Base-by-base conservation (phyloP, 2,329 filamentous ascomycete species). In the Sarocladium strictum region DNA sequence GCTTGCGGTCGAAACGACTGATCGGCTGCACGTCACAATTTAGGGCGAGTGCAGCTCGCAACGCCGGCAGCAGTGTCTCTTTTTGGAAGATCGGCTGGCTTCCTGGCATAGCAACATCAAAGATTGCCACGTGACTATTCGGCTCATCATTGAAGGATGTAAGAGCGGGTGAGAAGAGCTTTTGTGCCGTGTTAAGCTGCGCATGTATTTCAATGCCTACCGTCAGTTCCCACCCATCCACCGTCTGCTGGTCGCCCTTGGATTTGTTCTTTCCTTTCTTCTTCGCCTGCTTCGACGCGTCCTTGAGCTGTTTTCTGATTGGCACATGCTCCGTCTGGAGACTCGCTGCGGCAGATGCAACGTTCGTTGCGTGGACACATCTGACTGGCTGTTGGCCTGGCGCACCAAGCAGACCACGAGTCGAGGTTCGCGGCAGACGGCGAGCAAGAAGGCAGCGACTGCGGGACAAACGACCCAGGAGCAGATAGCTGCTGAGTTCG, bases 121-220 rank as follows among this genome's bases (percentile, higher is more conserved):
- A 97, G 5, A 87, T 79, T 2, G 91, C 86, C 35, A 96, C 90
- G 70, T 92, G 88, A n/a, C 83, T 85, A 67, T 99, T 97, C 5
- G 92, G 89, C 2, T 76, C 69, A 53, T 86, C 83, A 63, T 84
- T 83, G 64, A 83, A 79, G 1, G 82, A 83, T 0, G 84, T 85
- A 12, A 75, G 69, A 11, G 86, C 86, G 35, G 80, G 69, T 1
- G 94, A 97, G 74, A 99, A 99, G 55, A 99, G 82, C 72, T 99
- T 99, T 64, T 80, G 79, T 3, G 82, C 78, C 0, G 92, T 94
- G 70, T 97, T 96, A 64, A 99, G 78, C 71, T 97, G 93, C 19
- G 94, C 94, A 67, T 99, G 94, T 59, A 99, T 94, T 74, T 99
- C 94, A 61, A 99, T 92, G 58, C 94, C 94, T 26, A 97, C 90